Base-by-base conservation (phyloP, 176 grass and related monocot genomes). In the Tillandsia leiboldiana region DNA sequence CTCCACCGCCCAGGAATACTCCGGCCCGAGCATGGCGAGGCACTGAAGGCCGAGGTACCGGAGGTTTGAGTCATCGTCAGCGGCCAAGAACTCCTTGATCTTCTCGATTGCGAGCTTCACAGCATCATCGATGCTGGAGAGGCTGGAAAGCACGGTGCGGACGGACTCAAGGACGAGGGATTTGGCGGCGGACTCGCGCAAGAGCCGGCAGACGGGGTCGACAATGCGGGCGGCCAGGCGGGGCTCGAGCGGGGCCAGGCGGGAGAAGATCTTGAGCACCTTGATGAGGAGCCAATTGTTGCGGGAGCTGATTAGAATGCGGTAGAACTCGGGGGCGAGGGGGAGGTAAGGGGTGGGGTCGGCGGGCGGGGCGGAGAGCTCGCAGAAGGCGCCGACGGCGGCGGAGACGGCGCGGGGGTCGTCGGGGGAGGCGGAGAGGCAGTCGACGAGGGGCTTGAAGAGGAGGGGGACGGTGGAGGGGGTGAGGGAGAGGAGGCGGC, bases 211-310 rank as follows among this genome's bases (percentile, higher is more conserved):
- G 68, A 93, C 72, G 2, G 94, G 86, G 53, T 97, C 94, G 1
- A 81, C 86, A 48, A 97, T 82, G 12, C 86, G 58, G 50, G 73
- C 73, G 0, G 86, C 86, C 2, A 97, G 86, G 26, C 89, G 86
- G 0, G 94, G 79, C 51, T 97, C 94, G 0, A 90, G 72, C 4
- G 89, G 86, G 29, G 85, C 84, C 20, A 99, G 72, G 1, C 94
- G 71, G 9, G 87, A 72, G 66, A 99, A 87, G 68, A 99, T 80
- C 82, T 99, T 99, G 63, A 99, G 86, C 47, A 85, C 82, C 80
- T 99, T 99, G 72, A 99, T 99, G 74, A 93, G 85, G 26, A 77
- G 75, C 94, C 94, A 97, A 61, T 97, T 97, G 68, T 79, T 90
- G 51, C 84, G 73, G 57, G 86, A 92, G 7, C 83, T 84, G 47